These are phyloP conservation scores for Clarireedia monteithiana DNA, from an alignment of 2,329 filamentous ascomycete genomes.

Conservation along the genomic window DNA sequence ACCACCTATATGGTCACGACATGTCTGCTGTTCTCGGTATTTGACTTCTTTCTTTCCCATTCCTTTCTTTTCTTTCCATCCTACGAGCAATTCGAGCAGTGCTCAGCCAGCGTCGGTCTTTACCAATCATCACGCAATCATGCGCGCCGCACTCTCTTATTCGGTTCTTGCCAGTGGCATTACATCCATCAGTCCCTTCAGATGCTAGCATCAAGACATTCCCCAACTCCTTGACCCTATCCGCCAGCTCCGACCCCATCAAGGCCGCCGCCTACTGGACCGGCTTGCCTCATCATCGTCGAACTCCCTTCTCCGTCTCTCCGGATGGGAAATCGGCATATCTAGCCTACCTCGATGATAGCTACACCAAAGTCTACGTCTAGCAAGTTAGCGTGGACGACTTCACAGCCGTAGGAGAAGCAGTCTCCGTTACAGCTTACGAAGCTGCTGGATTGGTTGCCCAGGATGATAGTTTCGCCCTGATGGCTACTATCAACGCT, in stretches of 20 bases:
- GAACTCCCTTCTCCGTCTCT: slow-evolving; percentile 55
- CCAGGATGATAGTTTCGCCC: slow-evolving; percentile 55
- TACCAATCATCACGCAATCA: slow-evolving; percentile 3
- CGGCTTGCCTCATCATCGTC: slow-evolving; percentile 50
- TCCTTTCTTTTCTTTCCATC: not conserved
- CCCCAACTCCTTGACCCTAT: slow-evolving; percentile 39
- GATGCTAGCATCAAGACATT: slow-evolving; percentile 25
- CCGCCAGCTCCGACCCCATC: slow-evolving; percentile 46
- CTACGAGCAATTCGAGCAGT: not conserved
- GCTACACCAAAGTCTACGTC: slow-evolving; percentile 47
- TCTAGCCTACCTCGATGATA: slow-evolving; percentile 51
- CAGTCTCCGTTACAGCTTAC: slow-evolving; percentile 45
- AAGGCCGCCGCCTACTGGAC: slow-evolving; percentile 54
- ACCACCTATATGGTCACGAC: not conserved
- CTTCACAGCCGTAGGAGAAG: slow-evolving; percentile 44
- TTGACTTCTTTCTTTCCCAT: not conserved
- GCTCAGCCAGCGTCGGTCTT: slow-evolving; percentile 2
- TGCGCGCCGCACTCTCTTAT: slow-evolving; percentile 20
- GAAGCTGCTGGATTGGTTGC: slow-evolving; percentile 55
- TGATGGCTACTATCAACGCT: slow-evolving; percentile 46
- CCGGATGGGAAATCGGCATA: slow-evolving; percentile 52
- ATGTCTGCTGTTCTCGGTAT: not conserved
- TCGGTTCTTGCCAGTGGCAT: slow-evolving; percentile 19
- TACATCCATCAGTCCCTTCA: slow-evolving; percentile 12
- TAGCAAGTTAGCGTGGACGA: slow-evolving; percentile 47